Percentiles rank a stretch among this genome's conserved stretches.
These are phyloP conservation scores for Sutorius australiensis DNA, from an alignment of 768 basidiomycete genomes.

Conservation along the genomic window DNA sequence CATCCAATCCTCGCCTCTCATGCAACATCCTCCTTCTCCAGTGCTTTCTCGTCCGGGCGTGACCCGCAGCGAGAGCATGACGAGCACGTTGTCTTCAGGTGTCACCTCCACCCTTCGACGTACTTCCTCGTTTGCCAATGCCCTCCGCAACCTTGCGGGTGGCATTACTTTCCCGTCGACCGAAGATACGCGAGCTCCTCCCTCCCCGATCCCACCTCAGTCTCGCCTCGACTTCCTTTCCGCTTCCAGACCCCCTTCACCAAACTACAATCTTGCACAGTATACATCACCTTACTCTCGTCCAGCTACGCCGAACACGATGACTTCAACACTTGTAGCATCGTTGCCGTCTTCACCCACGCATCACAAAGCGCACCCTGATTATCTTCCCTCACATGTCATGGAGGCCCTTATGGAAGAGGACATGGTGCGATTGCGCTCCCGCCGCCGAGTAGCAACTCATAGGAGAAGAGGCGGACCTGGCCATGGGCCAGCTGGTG, in stretches of 20 bases:
- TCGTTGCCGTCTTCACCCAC: conserved; percentile 34
- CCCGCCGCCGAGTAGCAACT: conserved; percentile 48
- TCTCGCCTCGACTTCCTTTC: conserved; percentile 30
- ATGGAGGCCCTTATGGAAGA: conserved; percentile 90
- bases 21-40: conserved; percentile 44
- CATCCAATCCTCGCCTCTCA: conserved; percentile 46
- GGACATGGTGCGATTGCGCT: conserved; percentile 87
- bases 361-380: conserved; percentile 35
- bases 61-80: conserved; percentile 59
- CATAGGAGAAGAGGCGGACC: conserved; percentile 43
- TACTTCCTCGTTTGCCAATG: conserved; percentile 78
- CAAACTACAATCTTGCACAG: conserved; percentile 72
- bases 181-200: conserved; percentile 49
- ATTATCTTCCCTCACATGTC: conserved; percentile 71
- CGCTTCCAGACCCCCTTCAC: conserved; percentile 69
- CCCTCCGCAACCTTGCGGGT: conserved; percentile 65
- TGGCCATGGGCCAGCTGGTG: conserved; percentile 36
- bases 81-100: conserved; percentile 55
- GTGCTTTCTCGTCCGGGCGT: conserved; percentile 46
- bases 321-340: conserved; percentile 20
- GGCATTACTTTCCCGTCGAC: conserved; percentile 65
- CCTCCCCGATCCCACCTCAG: conserved; percentile 29
- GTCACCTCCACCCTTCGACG: conserved; percentile 68
- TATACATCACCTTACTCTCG: conserved; percentile 75
- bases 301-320: conserved; percentile 40